Evolutionary conservation across 768 basidiomycete species (phyloP).

Genomic region (Tylopilus felleus): DNA sequence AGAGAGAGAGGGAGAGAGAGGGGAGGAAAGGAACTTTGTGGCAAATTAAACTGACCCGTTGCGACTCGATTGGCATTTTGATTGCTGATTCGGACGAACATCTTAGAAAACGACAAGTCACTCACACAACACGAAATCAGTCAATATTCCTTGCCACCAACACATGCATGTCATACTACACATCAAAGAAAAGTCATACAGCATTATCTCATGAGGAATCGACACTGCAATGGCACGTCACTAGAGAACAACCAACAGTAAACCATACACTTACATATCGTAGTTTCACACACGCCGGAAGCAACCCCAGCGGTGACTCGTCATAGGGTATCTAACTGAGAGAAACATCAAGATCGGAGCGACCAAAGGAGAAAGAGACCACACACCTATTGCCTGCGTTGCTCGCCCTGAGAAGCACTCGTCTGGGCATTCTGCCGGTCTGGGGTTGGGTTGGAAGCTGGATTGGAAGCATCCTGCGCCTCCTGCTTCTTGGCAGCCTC

Average conservation of each 20-base stretch:
- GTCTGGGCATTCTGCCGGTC: not conserved
- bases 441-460: not conserved
- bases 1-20: slow-evolving; percentile 5
- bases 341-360: not conserved
- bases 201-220: not conserved
- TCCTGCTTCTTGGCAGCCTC: slow-evolving; percentile 9
- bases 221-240: slow-evolving; percentile 7
- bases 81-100: slow-evolving; percentile 13
- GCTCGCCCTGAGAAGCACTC: not conserved
- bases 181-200: not conserved
- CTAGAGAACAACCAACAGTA: not conserved
- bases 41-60: not conserved
- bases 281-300: not conserved
- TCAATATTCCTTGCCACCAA: not conserved
- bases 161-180: not conserved
- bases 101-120: slow-evolving; percentile 14
- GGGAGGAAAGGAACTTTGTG: not conserved
- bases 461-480: not conserved
- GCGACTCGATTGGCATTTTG: slow-evolving; percentile 17
- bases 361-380: not conserved
- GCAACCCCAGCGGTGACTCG: not conserved
- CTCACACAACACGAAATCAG: not conserved
- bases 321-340: not conserved
- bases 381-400: slow-evolving; percentile 13
- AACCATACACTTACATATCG: slow-evolving; percentile 7